phyloP scores from a whole-genome alignment of 441 rosid species.

The Gossypium davidsonii region DNA sequence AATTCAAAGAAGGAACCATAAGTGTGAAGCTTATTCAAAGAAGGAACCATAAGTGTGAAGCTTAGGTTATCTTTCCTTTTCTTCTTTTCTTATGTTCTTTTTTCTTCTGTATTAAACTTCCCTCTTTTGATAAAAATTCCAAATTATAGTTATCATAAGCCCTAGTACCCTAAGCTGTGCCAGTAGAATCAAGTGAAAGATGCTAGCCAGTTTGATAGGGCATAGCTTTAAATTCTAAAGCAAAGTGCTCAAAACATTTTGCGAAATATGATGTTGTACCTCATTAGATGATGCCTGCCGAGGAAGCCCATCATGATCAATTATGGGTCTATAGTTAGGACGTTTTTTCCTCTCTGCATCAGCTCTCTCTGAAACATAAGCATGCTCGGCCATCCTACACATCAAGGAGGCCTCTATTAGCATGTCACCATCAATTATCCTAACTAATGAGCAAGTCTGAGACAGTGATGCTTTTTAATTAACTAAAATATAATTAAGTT shows the following conservation, averaged over 20 bases:
- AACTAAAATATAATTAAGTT: background rate
- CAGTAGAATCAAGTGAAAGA: background rate
- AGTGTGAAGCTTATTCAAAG: background rate
- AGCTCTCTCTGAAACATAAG: constrained; percentile 51
- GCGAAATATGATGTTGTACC: constrained; percentile 31
- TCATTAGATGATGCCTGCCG: constrained; percentile 40
- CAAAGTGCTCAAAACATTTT: background rate
- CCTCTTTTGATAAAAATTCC: background rate
- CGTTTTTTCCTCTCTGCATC: constrained; percentile 61
- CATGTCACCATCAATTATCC: background rate
- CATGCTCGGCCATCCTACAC: constrained; percentile 60
- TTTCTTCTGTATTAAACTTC: background rate
- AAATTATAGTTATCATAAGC: background rate
- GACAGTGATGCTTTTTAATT: background rate
- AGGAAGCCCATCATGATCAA: constrained; percentile 92
- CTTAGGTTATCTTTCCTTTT: background rate
- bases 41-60: too few relatives aligned
- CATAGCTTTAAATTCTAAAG: background rate
- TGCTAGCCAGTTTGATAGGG: background rate
- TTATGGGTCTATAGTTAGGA: constrained; percentile 55
- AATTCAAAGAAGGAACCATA: background rate
- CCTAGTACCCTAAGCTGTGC: background rate
- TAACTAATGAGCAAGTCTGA: background rate
- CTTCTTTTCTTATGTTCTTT: too few relatives aligned
- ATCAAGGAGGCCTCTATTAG: constrained; percentile 17